phyloP scores from a whole-genome alignment of 192 early-diverging fungal genomes.

The Gamsiella multidivaricata region DNA sequence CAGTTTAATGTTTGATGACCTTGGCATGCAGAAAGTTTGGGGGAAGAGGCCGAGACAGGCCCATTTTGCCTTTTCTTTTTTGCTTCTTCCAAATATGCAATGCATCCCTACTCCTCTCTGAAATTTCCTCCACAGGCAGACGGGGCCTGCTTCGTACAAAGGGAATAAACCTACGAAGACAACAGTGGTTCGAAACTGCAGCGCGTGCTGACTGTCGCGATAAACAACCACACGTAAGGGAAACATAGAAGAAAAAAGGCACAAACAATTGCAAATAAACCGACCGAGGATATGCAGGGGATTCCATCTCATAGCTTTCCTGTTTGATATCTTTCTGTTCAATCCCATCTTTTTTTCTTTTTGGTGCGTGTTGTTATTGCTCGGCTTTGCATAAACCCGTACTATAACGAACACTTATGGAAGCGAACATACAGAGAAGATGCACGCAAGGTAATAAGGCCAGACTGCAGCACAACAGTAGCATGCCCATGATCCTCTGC shows the following conservation, averaged over 20 bases:
- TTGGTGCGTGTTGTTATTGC: background rate
- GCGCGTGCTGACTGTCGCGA: no score
- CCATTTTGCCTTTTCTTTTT: conserved; percentile 1
- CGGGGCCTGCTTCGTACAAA: no score
- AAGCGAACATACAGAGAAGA: background rate
- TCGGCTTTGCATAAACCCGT: background rate
- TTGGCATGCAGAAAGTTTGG: background rate
- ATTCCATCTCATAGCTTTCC: background rate
- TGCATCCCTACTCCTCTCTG: background rate
- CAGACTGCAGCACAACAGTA: no score
- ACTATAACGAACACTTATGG: background rate
- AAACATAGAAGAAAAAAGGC: background rate
- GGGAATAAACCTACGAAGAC: background rate
- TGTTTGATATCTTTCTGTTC: no score
- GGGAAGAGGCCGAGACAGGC: conserved; percentile 1
- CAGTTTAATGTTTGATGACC: no score
- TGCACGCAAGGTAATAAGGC: no score
- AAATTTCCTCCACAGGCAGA: no score
- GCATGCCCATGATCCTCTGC: no score
- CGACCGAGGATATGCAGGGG: conserved; percentile 9
- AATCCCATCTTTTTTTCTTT: background rate
- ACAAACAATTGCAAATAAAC: no score
- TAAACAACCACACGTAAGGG: background rate
- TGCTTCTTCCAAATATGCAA: no score
- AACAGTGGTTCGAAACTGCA: no score